These are phyloP conservation scores for Rhizopogon vulgaris DNA, from an alignment of 768 basidiomycete species.

Conservation along the genomic window DNA sequence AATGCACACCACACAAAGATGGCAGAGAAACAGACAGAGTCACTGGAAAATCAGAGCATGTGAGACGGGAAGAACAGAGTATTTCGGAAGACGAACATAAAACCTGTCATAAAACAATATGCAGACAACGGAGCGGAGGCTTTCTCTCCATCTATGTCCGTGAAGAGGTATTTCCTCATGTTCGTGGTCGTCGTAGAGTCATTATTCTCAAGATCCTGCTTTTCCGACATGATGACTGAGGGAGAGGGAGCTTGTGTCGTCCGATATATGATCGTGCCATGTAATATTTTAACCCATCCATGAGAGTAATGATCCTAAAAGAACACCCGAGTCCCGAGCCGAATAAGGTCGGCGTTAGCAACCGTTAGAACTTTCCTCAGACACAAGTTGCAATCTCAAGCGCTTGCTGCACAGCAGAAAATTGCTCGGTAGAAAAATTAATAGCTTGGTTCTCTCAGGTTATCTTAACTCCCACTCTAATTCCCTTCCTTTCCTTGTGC, in stretches of 20 bases:
- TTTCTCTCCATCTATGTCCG: slow-evolving; percentile 20
- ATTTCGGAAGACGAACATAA: slow-evolving; percentile 41
- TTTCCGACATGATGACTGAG: slow-evolving; percentile 50
- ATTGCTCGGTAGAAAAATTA: no score
- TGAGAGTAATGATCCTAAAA: no score
- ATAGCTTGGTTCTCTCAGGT: no score
- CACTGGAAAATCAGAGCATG: slow-evolving; percentile 30
- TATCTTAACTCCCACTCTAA: neutral
- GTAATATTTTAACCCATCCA: neutral
- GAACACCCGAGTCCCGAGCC: neutral
- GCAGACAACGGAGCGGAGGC: slow-evolving; percentile 48
- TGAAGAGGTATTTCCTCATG: slow-evolving; percentile 9
- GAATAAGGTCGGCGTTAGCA: neutral
- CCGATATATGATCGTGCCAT: neutral
- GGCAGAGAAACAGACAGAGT: slow-evolving; percentile 65
- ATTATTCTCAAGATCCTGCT: slow-evolving; percentile 34
- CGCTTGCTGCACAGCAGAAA: no score
- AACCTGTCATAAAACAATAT: slow-evolving; percentile 72
- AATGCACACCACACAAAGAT: slow-evolving; percentile 80
- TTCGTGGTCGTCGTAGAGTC: neutral
- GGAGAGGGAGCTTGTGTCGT: slow-evolving; percentile 64
- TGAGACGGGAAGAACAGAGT: neutral
- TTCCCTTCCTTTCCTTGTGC: neutral
- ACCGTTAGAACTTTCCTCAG: no score
- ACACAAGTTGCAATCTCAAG: no score